Base-by-base conservation (phyloP, 371 early-diverging fungal genomes). In the Circinella minor region DNA sequence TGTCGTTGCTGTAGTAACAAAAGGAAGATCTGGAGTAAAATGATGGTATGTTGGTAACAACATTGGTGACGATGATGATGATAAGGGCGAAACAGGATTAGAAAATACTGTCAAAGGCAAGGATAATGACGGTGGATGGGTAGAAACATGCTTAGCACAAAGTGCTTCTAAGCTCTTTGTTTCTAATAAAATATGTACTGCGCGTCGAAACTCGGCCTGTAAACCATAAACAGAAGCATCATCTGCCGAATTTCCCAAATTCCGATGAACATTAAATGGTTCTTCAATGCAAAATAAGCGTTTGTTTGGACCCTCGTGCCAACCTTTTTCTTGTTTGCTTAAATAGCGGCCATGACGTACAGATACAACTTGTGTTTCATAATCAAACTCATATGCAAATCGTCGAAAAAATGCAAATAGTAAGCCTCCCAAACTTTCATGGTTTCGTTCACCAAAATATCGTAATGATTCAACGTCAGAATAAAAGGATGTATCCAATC, bases 221-320 rank as follows among this genome's bases (percentile, higher is more conserved):
- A 97, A 72, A 1, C 96, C 96, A 39, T 82, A 81, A 1, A 95
- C 91, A 14, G 93, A 89, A 0, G 86, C 79, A 43, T 78, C 85
- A 77, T 96, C 95, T 1, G 95, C 95, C 15, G 94, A 92, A 70
- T 97, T 96, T 0, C 94, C 96, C 4, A 97, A 81, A 69, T 97
- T 97, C 49, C 96, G 85, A 51, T 87, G 79, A 0, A 90, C 87
- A 70, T 92, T 90, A 72, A 97, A 94, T 2, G 96, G 96, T 74
- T 96, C 96, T 73, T 97, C 96, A n/a, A 96, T 88, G 74, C 96
- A 94, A 18, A 96, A 79, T 49, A 91, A 81, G 64, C 86, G 77
- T 65, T 86, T 88, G 61, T 86, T 73, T 27, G 76, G 76, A 3
- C 81, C 81, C n/a, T 60, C 66, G 46, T 81, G 65, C 97, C 97